Base-by-base conservation (phyloP, 164 flowering plant species). In the Magnolia officinalis region DNA sequence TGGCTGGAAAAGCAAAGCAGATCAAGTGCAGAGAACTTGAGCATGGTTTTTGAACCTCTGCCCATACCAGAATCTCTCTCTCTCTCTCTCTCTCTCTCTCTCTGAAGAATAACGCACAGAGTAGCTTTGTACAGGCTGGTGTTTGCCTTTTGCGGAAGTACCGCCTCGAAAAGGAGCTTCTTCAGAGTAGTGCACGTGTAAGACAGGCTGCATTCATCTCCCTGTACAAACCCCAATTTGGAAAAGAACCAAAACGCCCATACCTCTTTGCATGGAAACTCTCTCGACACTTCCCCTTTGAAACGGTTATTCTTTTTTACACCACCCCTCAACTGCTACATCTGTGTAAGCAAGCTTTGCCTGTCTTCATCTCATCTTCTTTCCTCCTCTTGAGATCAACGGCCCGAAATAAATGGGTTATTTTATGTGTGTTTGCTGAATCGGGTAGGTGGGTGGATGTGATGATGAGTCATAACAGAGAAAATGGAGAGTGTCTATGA, bases 121-220 rank as follows among this genome's bases (percentile, higher is more conserved):
- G 61, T 55, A 55, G 61, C 61, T 55, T 11, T 55, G 61, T 16
- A 16, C 61, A 11, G 61, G 13, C 61, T 55, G 18, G 13, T 55
- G 61, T 16, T 55, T 55, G 61, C 79, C 73, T 82, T 75, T n/a
- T 76, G 73, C 67, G 80, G 82, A 80, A 78, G 82, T 73, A 74
- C 65, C 11, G 64, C 91, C 92, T 89, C 86, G 91, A 77, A 85
- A 90, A 87, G 79, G 88, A 85, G 76, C 88, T 80, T 83, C 83
- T 86, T 77, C 89, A 86, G 88, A 83, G 84, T 82, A 81, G 82
- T 77, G 94, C 94, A 90, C 94, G 91, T 89, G 91, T 85, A 84
- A 86, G 83, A 74, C 80, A 77, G 81, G 83, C 89, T 80, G 87
- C 86, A 80, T 70, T 79, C 86, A 80, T 84, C 79, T 83, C 87